These are phyloP conservation scores for Diaporthe helianthi DNA, from an alignment of 2,329 filamentous ascomycete genomes.

Conservation along the genomic window DNA sequence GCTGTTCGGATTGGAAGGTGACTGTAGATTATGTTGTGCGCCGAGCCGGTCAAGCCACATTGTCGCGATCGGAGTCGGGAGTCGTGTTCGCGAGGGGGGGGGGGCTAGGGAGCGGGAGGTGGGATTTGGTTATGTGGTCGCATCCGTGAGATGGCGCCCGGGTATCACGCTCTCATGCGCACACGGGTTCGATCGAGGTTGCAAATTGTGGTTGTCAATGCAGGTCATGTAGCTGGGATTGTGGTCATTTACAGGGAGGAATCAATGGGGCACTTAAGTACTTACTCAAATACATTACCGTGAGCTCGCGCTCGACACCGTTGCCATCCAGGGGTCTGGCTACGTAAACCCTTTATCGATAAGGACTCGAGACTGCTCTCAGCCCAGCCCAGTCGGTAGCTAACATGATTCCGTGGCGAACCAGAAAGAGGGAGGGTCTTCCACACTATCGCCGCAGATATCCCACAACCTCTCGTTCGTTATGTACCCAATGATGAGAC, in stretches of 20 bases:
- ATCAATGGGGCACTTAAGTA: neutral
- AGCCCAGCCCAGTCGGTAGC: neutral
- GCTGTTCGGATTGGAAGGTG: constrained; percentile 28
- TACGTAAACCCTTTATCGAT: constrained; percentile 34
- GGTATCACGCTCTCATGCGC: neutral
- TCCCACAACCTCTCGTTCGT: neutral
- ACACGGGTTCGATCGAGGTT: neutral
- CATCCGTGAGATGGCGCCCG: constrained; percentile 1
- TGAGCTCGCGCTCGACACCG: constrained; percentile 2
- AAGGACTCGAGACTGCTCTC: neutral
- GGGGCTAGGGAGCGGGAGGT: constrained; percentile 21
- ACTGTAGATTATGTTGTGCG: constrained; percentile 17
- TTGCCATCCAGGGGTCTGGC: constrained; percentile 25
- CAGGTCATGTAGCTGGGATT: neutral
- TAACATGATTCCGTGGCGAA: neutral
- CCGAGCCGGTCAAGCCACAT: constrained; percentile 36
- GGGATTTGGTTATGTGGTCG: constrained; percentile 2
- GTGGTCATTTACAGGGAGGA: no score
- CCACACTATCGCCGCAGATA: neutral
- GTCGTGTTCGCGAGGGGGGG: constrained; percentile 14
- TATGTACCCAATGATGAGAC: neutral
- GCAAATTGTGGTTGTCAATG: neutral
- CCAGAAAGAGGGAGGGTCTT: neutral
- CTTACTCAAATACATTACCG: neutral
- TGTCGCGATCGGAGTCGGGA: neutral